Evolutionary conservation across 495 filamentous ascomycete species (phyloP).

Genomic region (Parathielavia appendiculata): DNA sequence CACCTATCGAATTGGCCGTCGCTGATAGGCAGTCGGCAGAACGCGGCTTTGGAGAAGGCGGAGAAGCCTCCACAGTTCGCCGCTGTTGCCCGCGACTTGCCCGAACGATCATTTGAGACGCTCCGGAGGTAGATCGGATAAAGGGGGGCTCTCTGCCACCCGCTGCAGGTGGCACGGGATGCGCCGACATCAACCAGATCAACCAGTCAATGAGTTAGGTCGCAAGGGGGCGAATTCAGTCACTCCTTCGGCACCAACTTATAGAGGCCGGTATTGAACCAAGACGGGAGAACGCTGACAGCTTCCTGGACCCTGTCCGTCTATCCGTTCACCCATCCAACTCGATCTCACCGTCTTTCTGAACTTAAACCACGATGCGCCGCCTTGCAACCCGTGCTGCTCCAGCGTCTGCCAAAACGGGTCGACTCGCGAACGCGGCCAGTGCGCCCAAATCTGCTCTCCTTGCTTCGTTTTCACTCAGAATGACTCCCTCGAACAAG

Average conservation of each 20-base stretch:
- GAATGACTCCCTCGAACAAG: constrained; percentile 36
- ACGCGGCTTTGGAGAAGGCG: constrained; percentile 20
- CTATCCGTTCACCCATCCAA: not conserved
- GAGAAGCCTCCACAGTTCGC: constrained; percentile 9
- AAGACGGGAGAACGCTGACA: not conserved
- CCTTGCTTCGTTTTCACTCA: constrained; percentile 18
- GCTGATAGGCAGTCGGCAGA: constrained; percentile 22
- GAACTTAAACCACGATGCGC: constrained; percentile 32
- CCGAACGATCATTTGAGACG: not conserved
- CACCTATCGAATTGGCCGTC: constrained; percentile 1
- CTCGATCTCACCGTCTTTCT: not conserved
- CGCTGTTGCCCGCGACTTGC: constrained; percentile 12
- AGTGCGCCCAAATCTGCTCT: constrained; percentile 21
- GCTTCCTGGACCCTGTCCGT: not conserved
- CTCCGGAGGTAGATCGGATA: constrained; percentile 15
- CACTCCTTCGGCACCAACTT: constrained; percentile 5
- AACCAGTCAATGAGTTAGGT: too few species aligned
- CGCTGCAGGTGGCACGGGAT: not conserved
- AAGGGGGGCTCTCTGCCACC: constrained; percentile 12
- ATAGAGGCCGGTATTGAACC: constrained; percentile 5
- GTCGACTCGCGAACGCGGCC: constrained; percentile 17
- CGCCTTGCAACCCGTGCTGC: constrained; percentile 35
- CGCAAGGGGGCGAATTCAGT: constrained; percentile 9
- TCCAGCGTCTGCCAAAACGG: constrained; percentile 30
- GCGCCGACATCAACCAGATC: not conserved